Evolutionary conservation across 441 rosid genomes (phyloP).

Genomic region (Metrosideros polymorpha): DNA sequence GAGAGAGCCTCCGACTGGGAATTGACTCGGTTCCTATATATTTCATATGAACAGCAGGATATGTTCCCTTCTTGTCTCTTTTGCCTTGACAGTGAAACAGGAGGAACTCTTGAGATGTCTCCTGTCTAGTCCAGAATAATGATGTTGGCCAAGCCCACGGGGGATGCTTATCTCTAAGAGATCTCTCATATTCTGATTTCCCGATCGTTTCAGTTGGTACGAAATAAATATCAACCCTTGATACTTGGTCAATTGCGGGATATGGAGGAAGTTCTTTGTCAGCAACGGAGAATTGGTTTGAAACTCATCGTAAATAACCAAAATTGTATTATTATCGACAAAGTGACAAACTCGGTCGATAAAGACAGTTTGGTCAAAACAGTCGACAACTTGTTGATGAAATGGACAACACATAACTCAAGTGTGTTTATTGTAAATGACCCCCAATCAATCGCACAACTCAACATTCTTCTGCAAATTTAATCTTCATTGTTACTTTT

Average conservation of each 20-base stretch:
- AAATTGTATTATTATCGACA: background rate
- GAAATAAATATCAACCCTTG: background rate
- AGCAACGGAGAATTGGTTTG: background rate
- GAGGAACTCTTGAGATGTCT: background rate
- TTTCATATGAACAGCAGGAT: background rate
- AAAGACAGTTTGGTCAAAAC: accelerated
- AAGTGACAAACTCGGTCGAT: background rate
- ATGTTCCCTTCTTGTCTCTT: background rate
- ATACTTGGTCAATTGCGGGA: background rate
- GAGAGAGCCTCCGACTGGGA: background rate
- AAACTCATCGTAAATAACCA: background rate
- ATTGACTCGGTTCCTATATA: background rate
- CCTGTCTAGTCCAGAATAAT: background rate
- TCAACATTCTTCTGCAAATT: background rate
- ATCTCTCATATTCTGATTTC: background rate
- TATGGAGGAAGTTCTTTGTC: background rate
- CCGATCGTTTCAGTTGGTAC: background rate
- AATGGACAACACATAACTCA: too few relatives aligned
- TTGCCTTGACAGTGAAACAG: background rate
- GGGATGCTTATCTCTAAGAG: background rate
- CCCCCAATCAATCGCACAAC: background rate
- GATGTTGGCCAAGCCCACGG: background rate
- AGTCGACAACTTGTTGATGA: background rate
- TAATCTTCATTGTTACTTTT: background rate
- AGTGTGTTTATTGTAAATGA: background rate